Evolutionary conservation across 225 moss, liverwort and hornwort species (phyloP).

Genomic region (Ulota crispa): DNA sequence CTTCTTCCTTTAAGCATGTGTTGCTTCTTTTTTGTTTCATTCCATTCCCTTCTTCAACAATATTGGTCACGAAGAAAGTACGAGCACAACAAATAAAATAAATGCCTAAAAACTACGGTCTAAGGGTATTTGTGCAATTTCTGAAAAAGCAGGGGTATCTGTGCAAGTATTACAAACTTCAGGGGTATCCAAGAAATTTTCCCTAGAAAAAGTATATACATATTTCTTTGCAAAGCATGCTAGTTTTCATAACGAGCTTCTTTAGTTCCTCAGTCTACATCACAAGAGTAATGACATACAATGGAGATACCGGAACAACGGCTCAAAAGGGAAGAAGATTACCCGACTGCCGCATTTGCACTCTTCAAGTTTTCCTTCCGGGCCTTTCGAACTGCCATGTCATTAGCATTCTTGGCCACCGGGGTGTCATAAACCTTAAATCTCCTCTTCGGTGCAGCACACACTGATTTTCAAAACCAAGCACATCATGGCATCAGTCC

Average conservation of each 20-base stretch:
- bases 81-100: no score
- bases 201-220: background rate
- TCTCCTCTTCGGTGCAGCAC: constrained; percentile 90
- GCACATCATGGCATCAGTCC: background rate
- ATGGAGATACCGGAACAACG: background rate
- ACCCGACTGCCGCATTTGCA: constrained; percentile 65
- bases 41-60: no score
- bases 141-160: no score
- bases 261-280: background rate
- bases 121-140: no score
- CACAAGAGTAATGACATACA: background rate
- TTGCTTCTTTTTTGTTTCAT: no score
- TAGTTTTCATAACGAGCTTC: background rate
- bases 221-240: background rate
- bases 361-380: constrained; percentile 76
- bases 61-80: no score
- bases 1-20: no score
- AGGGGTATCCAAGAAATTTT: no score
- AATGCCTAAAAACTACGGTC: no score
- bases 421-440: constrained; percentile 84
- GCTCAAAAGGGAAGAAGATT: background rate
- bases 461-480: constrained; percentile 53
- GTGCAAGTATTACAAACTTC: no score
- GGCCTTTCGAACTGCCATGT: constrained; percentile 63
- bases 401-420: constrained; percentile 75